phyloP scores from a whole-genome alignment of 345 rosid species.

The Bretschneidera sinensis region DNA sequence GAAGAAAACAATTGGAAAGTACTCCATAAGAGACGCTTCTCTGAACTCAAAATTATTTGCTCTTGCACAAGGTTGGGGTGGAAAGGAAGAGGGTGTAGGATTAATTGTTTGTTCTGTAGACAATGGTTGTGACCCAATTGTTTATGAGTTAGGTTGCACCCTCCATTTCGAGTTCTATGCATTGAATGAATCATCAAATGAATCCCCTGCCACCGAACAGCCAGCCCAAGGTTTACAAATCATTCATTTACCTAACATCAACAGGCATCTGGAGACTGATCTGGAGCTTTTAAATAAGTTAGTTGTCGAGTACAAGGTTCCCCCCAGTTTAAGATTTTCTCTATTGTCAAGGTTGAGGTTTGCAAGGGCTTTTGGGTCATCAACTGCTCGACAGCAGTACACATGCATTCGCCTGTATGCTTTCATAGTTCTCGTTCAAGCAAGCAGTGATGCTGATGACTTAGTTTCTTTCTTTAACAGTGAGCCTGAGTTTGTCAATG shows the following conservation, averaged over 20 bases:
- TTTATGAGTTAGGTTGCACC: constrained; percentile 79
- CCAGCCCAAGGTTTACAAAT: constrained; percentile 57
- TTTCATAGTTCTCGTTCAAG: constrained; percentile 86
- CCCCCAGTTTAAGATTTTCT: constrained; percentile 72
- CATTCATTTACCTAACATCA: constrained; percentile 64
- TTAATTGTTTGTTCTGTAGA: constrained; percentile 64
- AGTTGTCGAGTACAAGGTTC: constrained; percentile 69
- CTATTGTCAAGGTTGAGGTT: constrained; percentile 79
- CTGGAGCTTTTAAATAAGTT: constrained; percentile 70
- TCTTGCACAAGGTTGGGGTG: constrained; percentile 99
- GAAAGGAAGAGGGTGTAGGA: constrained; percentile 97
- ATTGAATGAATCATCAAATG: constrained; percentile 33
- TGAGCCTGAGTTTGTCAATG: constrained; percentile 93
- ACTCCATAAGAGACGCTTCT: constrained; percentile 72
- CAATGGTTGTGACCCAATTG: constrained; percentile 60
- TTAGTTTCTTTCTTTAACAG: constrained; percentile 77
- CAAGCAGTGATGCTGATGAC: constrained; percentile 73
- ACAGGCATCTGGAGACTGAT: constrained; percentile 54
- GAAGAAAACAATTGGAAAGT: constrained; percentile 77
- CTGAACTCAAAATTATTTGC: constrained; percentile 76
- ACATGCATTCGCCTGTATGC: constrained; percentile 92
- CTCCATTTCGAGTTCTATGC: constrained; percentile 96
- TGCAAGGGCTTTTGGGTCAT: constrained; percentile 85
- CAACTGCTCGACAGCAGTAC: constrained; percentile 75
- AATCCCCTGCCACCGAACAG: constrained; percentile 32